These are phyloP conservation scores for Austroboletus niveus DNA, from an alignment of 1,284 basidiomycete species.

Conservation along the genomic window DNA sequence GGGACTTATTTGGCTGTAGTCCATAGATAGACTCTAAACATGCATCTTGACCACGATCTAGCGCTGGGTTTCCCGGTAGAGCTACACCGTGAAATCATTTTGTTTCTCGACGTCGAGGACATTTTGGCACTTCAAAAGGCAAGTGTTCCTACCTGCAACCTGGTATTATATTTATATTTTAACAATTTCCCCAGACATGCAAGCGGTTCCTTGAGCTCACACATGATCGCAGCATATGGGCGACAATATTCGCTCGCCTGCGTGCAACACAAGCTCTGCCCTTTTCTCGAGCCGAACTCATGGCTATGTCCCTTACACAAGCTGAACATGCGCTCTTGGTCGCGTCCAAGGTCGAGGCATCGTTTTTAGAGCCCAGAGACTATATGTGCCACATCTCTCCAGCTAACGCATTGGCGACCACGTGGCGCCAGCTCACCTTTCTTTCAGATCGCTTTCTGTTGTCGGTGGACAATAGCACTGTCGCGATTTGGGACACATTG, in stretches of 20 bases:
- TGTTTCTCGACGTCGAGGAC: conserved; percentile 13
- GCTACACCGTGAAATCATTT: conserved; percentile 13
- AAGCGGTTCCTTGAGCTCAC: conserved; percentile 14
- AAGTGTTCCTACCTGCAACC: neutral
- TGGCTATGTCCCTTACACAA: conserved; percentile 4
- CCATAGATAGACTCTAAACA: neutral
- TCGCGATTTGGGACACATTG: conserved; percentile 20
- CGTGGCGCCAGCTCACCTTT: conserved; percentile 18
- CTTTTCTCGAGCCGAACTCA: conserved; percentile 16
- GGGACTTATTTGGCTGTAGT: too few relatives aligned
- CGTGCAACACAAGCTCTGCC: conserved; percentile 16
- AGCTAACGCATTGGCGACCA: neutral
- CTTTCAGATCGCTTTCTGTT: conserved; percentile 25
- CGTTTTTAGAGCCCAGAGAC: conserved; percentile 14
- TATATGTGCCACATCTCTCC: conserved; percentile 1
- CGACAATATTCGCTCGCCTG: conserved; percentile 7
- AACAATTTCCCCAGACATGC: conserved; percentile 13
- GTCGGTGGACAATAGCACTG: conserved; percentile 8
- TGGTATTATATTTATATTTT: neutral
- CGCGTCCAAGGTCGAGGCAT: conserved; percentile 15
- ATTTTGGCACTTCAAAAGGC: conserved; percentile 21
- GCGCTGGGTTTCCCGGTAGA: conserved; percentile 18
- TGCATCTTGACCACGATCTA: neutral
- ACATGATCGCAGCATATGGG: conserved; percentile 13
- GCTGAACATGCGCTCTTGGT: conserved; percentile 8